Percentiles rank a stretch among this genome's conserved stretches.
These are phyloP conservation scores for Bacidia rubella DNA, from an alignment of 495 filamentous ascomycete species.

Conservation along the genomic window DNA sequence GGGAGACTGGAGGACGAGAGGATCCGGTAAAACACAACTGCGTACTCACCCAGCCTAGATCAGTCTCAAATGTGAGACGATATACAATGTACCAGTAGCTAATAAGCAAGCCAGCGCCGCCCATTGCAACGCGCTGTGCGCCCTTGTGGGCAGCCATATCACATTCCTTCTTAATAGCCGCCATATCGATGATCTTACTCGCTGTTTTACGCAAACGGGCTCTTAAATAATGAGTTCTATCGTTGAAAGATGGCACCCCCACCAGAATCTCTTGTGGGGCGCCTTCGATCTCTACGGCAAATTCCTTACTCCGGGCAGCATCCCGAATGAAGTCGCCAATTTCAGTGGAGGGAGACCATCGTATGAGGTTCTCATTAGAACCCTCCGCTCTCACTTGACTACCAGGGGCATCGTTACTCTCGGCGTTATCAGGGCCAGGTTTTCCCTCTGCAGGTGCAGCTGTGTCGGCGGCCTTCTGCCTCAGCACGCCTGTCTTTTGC, in stretches of 20 bases:
- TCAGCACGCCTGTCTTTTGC: constrained; percentile 23
- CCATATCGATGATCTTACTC: constrained; percentile 47
- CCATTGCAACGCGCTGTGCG: constrained; percentile 67
- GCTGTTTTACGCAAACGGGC: constrained; percentile 60
- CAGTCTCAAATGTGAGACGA: constrained; percentile 63
- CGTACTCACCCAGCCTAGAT: constrained; percentile 49
- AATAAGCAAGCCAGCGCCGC: constrained; percentile 56
- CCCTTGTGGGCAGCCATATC: constrained; percentile 61
- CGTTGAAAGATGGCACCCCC: constrained; percentile 72
- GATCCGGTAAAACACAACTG: constrained; percentile 21
- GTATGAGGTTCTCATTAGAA: constrained; percentile 48
- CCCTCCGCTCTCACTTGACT: not conserved
- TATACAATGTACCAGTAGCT: constrained; percentile 76
- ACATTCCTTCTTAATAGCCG: constrained; percentile 68
- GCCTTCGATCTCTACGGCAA: constrained; percentile 72
- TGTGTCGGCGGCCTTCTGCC: constrained; percentile 23
- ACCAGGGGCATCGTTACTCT: not conserved
- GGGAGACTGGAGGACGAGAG: constrained; percentile 88
- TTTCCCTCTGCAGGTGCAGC: not conserved
- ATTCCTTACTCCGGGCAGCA: constrained; percentile 69
- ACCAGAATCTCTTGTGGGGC: constrained; percentile 51
- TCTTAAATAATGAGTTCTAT: constrained; percentile 77
- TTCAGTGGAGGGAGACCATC: constrained; percentile 84
- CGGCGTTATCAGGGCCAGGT: too few species aligned
- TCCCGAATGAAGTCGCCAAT: constrained; percentile 94